phyloP scores from a whole-genome alignment of 2,329 filamentous ascomycete genomes.

The Diaporthe vexans region DNA sequence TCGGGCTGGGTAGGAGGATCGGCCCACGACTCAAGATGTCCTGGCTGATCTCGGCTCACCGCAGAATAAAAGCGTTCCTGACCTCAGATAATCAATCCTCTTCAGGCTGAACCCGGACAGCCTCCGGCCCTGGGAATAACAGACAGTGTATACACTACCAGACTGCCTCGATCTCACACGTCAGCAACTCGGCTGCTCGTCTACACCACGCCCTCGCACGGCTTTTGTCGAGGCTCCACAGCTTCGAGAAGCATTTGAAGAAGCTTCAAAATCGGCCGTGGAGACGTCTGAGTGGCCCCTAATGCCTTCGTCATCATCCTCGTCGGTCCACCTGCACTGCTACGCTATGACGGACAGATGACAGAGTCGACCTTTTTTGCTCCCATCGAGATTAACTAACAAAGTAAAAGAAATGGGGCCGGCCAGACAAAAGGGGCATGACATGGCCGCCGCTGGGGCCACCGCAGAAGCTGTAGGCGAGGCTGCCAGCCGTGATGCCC shows the following conservation, averaged over 20 bases:
- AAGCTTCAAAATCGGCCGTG: slow-evolving; percentile 22
- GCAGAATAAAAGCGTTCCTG: slow-evolving; percentile 16
- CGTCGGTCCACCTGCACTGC: slow-evolving; percentile 29
- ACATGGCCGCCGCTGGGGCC: slow-evolving; percentile 13
- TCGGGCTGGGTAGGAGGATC: slow-evolving; percentile 12
- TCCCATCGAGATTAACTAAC: slow-evolving; percentile 22
- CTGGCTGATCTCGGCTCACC: slow-evolving; percentile 27
- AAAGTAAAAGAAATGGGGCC: slow-evolving; percentile 22
- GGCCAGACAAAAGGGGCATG: slow-evolving; percentile 16
- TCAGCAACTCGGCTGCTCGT: background rate
- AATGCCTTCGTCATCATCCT: slow-evolving; percentile 31
- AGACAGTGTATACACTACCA: background rate
- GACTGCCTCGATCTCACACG: background rate
- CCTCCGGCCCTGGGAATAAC: background rate
- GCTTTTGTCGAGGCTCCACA: slow-evolving; percentile 22
- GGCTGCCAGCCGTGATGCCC: slow-evolving; percentile 3
- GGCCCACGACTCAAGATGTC: slow-evolving; percentile 31
- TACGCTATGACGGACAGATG: slow-evolving; percentile 28
- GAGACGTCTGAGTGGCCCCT: slow-evolving; percentile 21
- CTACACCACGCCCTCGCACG: slow-evolving; percentile 10
- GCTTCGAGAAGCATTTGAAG: slow-evolving; percentile 7
- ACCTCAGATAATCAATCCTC: slow-evolving; percentile 1
- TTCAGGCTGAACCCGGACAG: background rate
- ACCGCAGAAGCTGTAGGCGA: slow-evolving; percentile 7
- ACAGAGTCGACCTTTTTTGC: background rate